Evolutionary conservation across 306 rosid genomes (phyloP).

Genomic region (Casuarina equisetifolia): DNA sequence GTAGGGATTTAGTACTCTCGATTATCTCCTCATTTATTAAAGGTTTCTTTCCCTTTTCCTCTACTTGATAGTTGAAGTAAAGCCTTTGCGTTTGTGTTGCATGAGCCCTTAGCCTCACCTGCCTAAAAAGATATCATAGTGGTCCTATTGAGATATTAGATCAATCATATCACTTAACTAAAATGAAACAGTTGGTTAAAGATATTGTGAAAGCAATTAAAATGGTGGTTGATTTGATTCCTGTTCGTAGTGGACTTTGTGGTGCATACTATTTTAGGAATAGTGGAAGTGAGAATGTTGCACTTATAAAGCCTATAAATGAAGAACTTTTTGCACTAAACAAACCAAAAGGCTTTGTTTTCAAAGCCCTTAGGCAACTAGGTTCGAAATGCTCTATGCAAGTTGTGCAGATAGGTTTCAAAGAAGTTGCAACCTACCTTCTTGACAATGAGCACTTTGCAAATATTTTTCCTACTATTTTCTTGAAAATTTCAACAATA

Average conservation of each 20-base stretch:
- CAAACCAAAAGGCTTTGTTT: constrained; percentile 94
- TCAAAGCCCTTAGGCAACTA: constrained; percentile 95
- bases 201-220: constrained; percentile 73
- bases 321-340: constrained; percentile 99
- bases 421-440: constrained; percentile 95
- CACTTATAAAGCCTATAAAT: constrained; percentile 93
- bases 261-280: constrained; percentile 94
- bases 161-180: constrained; percentile 48
- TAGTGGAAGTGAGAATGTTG: constrained; percentile 67
- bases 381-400: constrained; percentile 88
- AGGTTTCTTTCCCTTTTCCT: too few relatives aligned
- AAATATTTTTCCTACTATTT: too few relatives aligned
- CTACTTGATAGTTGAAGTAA: too few relatives aligned
- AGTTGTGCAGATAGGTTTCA: constrained; percentile 93
- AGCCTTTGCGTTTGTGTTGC: too few relatives aligned
- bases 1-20: too few relatives aligned
- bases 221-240: constrained; percentile 80
- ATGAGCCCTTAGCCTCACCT: too few relatives aligned
- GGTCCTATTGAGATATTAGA: constrained; percentile 87
- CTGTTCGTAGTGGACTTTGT: constrained; percentile 85
- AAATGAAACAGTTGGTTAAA: constrained; percentile 49
- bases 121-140: too few relatives aligned
- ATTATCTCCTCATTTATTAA: too few relatives aligned
- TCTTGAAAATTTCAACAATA: too few relatives aligned
- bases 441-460: constrained; percentile 84